Evolutionary conservation across 2,329 filamentous ascomycete species (phyloP).

Genomic region (Cladophialophora chaetospira): DNA sequence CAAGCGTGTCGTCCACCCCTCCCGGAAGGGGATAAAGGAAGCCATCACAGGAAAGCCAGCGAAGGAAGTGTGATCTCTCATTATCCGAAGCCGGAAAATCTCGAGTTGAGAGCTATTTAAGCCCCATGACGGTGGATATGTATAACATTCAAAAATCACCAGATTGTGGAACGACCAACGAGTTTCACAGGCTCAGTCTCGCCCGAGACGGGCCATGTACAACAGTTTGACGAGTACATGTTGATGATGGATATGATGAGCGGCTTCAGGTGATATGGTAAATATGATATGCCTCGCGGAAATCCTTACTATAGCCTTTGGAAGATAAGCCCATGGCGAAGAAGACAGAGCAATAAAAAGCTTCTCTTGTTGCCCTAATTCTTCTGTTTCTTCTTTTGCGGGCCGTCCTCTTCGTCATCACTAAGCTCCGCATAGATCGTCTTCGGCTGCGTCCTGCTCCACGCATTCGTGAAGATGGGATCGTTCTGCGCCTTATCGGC

Average conservation of each 20-base stretch:
- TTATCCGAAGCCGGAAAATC: too few relatives aligned
- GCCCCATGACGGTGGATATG: too few relatives aligned
- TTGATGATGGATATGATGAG: not conserved
- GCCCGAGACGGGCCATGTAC: not conserved
- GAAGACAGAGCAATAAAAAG: too few relatives aligned
- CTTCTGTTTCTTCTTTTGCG: constrained; percentile 62
- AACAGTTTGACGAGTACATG: not conserved
- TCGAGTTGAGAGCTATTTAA: too few relatives aligned
- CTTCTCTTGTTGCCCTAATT: not conserved
- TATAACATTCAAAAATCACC: too few relatives aligned
- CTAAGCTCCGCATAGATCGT: constrained; percentile 88
- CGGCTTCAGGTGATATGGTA: not conserved
- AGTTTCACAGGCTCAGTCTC: too few relatives aligned
- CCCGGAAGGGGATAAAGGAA: constrained; percentile 26
- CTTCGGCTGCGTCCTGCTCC: constrained; percentile 87
- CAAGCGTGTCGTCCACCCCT: constrained; percentile 46
- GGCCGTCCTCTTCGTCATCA: constrained; percentile 74
- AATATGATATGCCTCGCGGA: too few relatives aligned
- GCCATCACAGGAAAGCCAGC: constrained; percentile 26
- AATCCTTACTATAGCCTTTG: too few relatives aligned
- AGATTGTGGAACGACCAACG: too few relatives aligned
- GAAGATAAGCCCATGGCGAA: too few relatives aligned
- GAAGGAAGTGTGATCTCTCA: constrained; percentile 27
- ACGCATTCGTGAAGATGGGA: constrained; percentile 91
- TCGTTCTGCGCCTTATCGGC: constrained; percentile 90